Evolutionary conservation across 2,329 filamentous ascomycete species (phyloP).

Genomic region (Penicillium sp.): DNA sequence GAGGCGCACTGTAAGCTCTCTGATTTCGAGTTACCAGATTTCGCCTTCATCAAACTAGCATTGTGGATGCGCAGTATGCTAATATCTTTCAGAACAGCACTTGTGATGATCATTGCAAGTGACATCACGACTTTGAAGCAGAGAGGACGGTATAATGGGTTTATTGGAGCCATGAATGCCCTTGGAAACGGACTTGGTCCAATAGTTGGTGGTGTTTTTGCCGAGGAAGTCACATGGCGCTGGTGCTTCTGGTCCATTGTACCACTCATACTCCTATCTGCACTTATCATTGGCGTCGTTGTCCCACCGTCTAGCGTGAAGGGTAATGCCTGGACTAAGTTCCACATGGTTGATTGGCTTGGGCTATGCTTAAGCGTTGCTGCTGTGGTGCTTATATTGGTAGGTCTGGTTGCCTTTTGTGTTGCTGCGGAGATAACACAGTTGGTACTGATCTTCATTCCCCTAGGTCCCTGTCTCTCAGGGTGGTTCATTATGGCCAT

Average conservation of each 20-base stretch:
- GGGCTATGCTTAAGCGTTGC: slow-evolving; percentile 6
- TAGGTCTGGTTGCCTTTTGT: background rate
- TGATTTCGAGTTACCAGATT: background rate
- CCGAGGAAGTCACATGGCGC: slow-evolving; percentile 26
- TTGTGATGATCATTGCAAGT: slow-evolving; percentile 55
- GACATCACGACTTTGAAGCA: slow-evolving; percentile 53
- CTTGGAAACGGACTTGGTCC: slow-evolving; percentile 39
- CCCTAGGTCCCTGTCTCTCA: slow-evolving; percentile 6
- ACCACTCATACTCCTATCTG: slow-evolving; percentile 2
- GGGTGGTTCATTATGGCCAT: slow-evolving; percentile 10
- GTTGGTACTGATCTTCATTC: background rate
- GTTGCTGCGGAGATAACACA: too few species aligned
- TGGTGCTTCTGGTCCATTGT: slow-evolving; percentile 19
- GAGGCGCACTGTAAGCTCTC: slow-evolving; percentile 46
- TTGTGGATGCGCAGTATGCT: background rate
- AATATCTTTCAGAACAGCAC: slow-evolving; percentile 29
- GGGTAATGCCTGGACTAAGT: slow-evolving; percentile 4
- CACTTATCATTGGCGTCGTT: slow-evolving; percentile 6
- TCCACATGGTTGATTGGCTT: slow-evolving; percentile 11
- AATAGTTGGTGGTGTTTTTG: slow-evolving; percentile 28
- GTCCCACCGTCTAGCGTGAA: slow-evolving; percentile 5
- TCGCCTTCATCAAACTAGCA: background rate
- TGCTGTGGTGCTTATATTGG: slow-evolving; percentile 9
- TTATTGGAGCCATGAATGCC: slow-evolving; percentile 26
- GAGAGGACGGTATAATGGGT: slow-evolving; percentile 44